phyloP scores from a whole-genome alignment of 2,329 filamentous ascomycete genomes.

The Chaetomiaceae sp. region DNA sequence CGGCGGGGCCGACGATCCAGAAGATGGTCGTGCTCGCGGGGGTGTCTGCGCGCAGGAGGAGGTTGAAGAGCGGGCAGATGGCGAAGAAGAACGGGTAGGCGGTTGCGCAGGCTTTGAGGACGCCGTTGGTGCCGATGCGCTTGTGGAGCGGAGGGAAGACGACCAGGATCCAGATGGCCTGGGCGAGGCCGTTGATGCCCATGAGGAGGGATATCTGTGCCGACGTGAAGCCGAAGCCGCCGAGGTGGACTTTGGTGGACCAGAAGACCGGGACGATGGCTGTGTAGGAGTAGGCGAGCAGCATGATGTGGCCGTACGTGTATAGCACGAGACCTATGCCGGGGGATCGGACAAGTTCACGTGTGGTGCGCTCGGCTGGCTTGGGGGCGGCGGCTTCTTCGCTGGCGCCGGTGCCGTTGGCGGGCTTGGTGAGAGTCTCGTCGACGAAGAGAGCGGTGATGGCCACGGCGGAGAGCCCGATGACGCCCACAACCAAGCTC shows the following conservation, averaged over 20 bases:
- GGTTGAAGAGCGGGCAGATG: conserved; percentile 48
- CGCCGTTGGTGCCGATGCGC: conserved; percentile 59
- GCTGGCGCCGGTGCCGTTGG: conserved; percentile 6
- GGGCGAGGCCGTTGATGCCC: conserved; percentile 57
- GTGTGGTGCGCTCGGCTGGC: conserved; percentile 37
- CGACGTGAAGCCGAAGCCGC: conserved; percentile 60
- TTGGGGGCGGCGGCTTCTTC: conserved; percentile 20
- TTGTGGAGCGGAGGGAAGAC: conserved; percentile 64
- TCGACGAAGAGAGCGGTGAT: conserved; percentile 53
- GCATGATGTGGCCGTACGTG: conserved; percentile 60
- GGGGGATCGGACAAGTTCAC: conserved; percentile 55
- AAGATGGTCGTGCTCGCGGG: conserved; percentile 41
- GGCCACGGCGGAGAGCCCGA: conserved; percentile 51
- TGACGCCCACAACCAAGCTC: conserved; percentile 50
- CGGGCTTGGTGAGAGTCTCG: conserved; percentile 48
- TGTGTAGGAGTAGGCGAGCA: conserved; percentile 68
- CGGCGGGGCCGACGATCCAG: conserved; percentile 47
- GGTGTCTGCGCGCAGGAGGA: conserved; percentile 46
- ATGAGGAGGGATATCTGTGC: conserved; percentile 63
- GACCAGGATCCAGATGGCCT: conserved; percentile 67
- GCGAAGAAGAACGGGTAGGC: conserved; percentile 62
- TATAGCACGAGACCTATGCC: conserved; percentile 63
- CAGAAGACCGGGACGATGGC: conserved; percentile 65
- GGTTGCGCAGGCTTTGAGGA: conserved; percentile 54
- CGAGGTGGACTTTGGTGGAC: conserved; percentile 57